Conservation (phyloP, 129 eudicot genomes). For the Smallanthus sonchifolius region DNA sequence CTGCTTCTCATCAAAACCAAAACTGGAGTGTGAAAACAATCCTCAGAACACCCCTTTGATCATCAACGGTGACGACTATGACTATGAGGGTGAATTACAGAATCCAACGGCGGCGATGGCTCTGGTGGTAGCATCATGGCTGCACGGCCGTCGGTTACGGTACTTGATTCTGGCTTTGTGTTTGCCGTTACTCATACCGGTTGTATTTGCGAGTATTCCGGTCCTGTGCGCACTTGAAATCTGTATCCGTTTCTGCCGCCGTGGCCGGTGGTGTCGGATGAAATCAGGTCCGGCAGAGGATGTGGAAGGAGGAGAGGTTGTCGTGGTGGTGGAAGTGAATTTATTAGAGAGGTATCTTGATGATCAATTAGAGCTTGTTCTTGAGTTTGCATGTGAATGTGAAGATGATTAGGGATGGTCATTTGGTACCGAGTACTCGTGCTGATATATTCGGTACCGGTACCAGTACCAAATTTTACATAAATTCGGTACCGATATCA, state of each 20-base stretch:
- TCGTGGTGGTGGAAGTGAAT: constrained; percentile 29
- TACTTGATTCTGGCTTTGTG: constrained; percentile 40
- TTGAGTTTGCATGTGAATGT: constrained; percentile 35
- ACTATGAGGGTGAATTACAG: constrained; percentile 9
- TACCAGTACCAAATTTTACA: no score
- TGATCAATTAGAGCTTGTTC: constrained; percentile 52
- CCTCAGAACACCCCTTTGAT: constrained; percentile 6
- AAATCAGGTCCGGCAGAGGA: constrained; percentile 14
- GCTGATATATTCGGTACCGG: no score
- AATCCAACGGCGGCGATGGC: constrained; percentile 26
- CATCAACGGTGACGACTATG: constrained; percentile 13
- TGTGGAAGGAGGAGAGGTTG: constrained; percentile 25
- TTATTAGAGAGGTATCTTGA: constrained; percentile 56
- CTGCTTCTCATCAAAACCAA: constrained; percentile 16
- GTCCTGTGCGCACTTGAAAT: constrained; percentile 31
- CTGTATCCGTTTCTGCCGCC: constrained; percentile 20
- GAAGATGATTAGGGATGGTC: no score
- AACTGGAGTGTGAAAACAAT: constrained; percentile 26
- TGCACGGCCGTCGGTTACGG: constrained; percentile 29
- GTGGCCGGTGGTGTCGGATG: constrained; percentile 19
- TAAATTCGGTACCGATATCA: no score
- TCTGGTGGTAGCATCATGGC: constrained; percentile 41
- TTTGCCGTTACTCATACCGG: constrained; percentile 48
- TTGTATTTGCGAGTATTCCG: constrained; percentile 33
- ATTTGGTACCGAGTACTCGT: no score